These are phyloP conservation scores for Acacia acuminata DNA, from an alignment of 306 rosid species.

Conservation along the genomic window DNA sequence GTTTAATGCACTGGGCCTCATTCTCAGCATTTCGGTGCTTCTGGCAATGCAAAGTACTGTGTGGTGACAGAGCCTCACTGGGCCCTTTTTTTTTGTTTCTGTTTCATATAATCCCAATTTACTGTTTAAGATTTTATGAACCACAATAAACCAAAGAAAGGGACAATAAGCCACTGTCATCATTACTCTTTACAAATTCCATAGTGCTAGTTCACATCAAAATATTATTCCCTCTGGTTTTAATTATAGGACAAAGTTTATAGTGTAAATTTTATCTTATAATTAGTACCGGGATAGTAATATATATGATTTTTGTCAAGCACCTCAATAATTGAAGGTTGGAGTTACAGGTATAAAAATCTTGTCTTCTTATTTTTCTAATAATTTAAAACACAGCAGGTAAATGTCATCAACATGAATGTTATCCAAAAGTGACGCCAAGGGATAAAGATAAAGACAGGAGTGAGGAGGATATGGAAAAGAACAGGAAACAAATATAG, in stretches of 20 bases:
- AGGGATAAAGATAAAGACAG: neutral
- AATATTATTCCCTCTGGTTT: neutral
- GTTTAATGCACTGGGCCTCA: conserved; percentile 11
- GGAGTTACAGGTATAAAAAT: neutral
- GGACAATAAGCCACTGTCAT: neutral
- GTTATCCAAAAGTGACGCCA: conserved; percentile 19
- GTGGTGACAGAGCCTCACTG: neutral
- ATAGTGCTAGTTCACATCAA: neutral
- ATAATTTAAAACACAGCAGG: neutral
- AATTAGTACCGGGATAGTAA: neutral
- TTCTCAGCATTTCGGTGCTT: conserved; percentile 1
- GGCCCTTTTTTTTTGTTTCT: neutral
- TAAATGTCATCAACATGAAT: neutral
- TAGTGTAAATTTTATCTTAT: too few relatives aligned
- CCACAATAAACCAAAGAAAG: neutral
- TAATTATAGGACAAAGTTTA: too few relatives aligned
- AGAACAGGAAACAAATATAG: neutral
- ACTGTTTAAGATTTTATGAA: conserved; percentile 3
- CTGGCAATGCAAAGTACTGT: conserved; percentile 1
- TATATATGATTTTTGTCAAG: neutral
- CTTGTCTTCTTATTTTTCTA: neutral
- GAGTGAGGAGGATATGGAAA: neutral
- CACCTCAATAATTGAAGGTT: neutral
- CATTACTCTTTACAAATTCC: neutral
- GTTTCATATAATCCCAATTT: neutral